Conservation (phyloP, 1,284 basidiomycete genomes). For the Veloboletus limbatus region DNA sequence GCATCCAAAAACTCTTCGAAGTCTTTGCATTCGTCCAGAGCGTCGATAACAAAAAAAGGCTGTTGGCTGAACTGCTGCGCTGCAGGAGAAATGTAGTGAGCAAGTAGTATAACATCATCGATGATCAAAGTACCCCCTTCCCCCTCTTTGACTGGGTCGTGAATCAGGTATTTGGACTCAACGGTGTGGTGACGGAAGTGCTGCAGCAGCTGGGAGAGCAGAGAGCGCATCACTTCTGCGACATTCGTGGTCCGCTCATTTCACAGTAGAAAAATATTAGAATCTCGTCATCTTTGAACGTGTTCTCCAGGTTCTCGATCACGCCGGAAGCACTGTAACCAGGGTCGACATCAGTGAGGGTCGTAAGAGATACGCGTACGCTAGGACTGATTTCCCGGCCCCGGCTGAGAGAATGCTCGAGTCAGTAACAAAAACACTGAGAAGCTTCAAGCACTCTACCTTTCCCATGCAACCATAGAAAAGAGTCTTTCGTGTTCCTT, state of each 20-base stretch:
- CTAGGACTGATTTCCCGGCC: slow-evolving; percentile 20
- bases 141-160: background rate
- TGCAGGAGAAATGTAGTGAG: slow-evolving; percentile 1
- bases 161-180: background rate
- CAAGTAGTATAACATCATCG: background rate
- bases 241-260: slow-evolving; percentile 4
- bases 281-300: background rate
- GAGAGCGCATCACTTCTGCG: slow-evolving; percentile 12
- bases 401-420: background rate
- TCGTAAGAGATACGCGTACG: slow-evolving; percentile 5
- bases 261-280: slow-evolving; percentile 17
- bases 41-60: slow-evolving; percentile 13
- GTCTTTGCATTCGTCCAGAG: slow-evolving; percentile 13
- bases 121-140: background rate
- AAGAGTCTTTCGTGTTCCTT: slow-evolving; percentile 7
- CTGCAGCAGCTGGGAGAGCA: slow-evolving; percentile 14
- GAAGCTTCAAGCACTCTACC: background rate
- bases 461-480: slow-evolving; percentile 21
- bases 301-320: slow-evolving; percentile 8
- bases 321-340: slow-evolving; percentile 6
- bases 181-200: background rate
- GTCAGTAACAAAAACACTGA: background rate
- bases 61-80: background rate
- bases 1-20: background rate
- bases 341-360: background rate